A percentile compares a stretch with the other conserved stretches of the same genome.
Conservation (phyloP, 805 yeast genomes). For the Starmerella apis region DNA sequence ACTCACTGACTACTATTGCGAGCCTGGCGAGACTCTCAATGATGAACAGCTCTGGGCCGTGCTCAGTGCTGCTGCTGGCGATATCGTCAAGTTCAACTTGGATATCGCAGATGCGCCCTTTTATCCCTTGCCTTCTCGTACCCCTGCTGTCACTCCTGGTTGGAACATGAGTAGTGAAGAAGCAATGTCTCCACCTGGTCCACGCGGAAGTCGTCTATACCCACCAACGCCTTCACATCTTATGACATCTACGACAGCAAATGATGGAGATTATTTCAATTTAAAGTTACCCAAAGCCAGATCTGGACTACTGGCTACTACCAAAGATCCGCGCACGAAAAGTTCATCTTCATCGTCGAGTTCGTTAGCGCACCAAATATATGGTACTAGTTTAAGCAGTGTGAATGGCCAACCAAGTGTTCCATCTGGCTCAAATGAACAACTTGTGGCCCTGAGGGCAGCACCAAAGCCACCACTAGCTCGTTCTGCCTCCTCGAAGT, state of each 20-base stretch:
- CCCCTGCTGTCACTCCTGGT: constrained; percentile 10
- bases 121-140: neutral
- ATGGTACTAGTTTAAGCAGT: neutral
- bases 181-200: constrained; percentile 16
- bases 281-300: neutral
- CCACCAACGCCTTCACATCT: constrained; percentile 64
- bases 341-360: constrained; percentile 1
- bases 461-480: constrained; percentile 37
- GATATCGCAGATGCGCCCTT: constrained; percentile 22
- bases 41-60: constrained; percentile 27
- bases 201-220: constrained; percentile 28
- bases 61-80: constrained; percentile 25
- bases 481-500: constrained; percentile 24
- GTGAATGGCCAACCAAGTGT: neutral
- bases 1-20: constrained; percentile 58
- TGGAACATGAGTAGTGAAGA: constrained; percentile 21
- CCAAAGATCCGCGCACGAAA: neutral
- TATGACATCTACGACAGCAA: constrained; percentile 36
- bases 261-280: constrained; percentile 23
- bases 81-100: constrained; percentile 24
- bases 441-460: constrained; percentile 55
- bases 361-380: neutral
- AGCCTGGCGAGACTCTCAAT: constrained; percentile 30
- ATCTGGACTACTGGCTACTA: neutral
- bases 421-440: constrained; percentile 5